Conservation (phyloP, 306 rosid species). For the Senna tora region DNA sequence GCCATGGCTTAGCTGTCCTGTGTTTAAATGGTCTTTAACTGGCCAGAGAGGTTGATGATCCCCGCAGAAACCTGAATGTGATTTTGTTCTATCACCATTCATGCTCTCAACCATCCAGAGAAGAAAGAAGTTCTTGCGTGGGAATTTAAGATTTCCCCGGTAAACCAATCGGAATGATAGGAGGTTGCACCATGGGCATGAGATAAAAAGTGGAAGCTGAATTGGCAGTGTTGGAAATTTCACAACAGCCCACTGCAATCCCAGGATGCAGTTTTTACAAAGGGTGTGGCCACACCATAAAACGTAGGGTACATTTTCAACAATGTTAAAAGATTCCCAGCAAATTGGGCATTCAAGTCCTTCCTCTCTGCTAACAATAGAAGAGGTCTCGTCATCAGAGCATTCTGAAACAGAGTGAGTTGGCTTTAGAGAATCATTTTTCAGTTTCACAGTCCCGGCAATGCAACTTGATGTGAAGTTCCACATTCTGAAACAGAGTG, state of each 20-base stretch:
- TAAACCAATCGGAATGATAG: constrained; percentile 87
- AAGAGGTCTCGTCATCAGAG: constrained; percentile 88
- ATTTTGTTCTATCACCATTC: constrained; percentile 82
- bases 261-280: constrained; percentile 93
- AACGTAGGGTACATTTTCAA: constrained; percentile 96
- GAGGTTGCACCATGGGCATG: constrained; percentile 98
- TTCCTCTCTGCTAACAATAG: constrained; percentile 81
- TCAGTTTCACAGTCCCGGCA: constrained; percentile 70
- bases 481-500: constrained; percentile 88
- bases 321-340: constrained; percentile 95
- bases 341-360: constrained; percentile 95
- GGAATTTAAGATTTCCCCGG: constrained; percentile 78
- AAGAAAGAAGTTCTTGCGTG: constrained; percentile 95
- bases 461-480: constrained; percentile 84
- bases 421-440: constrained; percentile 53
- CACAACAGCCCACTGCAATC: constrained; percentile 94
- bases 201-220: constrained; percentile 94
- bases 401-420: constrained; percentile 66
- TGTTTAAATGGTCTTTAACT: constrained; percentile 50
- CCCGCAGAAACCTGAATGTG: constrained; percentile 57
- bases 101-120: constrained; percentile 99
- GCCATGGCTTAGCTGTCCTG: constrained; percentile 51
- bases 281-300: constrained; percentile 99
- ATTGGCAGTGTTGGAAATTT: constrained; percentile 90
- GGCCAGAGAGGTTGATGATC: constrained; percentile 65